These are phyloP conservation scores for Jatropha curcas DNA, from an alignment of 345 rosid species.

Conservation along the genomic window DNA sequence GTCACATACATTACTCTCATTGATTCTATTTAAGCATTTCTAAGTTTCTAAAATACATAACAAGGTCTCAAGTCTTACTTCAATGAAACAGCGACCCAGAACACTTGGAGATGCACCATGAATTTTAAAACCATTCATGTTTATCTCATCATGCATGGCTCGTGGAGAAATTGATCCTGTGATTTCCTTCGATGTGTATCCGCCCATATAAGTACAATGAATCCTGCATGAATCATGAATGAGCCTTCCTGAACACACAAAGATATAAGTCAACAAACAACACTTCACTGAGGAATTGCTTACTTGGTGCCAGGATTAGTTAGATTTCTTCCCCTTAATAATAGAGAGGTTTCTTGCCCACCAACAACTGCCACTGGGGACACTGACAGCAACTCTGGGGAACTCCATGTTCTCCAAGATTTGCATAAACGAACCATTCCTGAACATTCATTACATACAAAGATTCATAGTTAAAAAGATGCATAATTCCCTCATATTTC, in stretches of 20 bases:
- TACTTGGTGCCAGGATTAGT: conserved; percentile 67
- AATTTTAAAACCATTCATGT: conserved; percentile 50
- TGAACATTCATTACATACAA: conserved; percentile 32
- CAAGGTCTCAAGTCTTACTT: conserved; percentile 47
- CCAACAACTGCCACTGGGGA: conserved; percentile 79
- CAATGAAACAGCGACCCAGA: conserved; percentile 81
- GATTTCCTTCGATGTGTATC: conserved; percentile 56
- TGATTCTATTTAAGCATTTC: neutral
- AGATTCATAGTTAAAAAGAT: conserved; percentile 1
- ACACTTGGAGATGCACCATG: conserved; percentile 34
- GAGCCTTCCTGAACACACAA: conserved; percentile 12
- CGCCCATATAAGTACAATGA: conserved; percentile 63
- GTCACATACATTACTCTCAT: conserved; percentile 14
- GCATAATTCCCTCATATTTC: neutral
- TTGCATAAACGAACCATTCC: conserved; percentile 70
- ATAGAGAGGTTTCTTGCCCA: conserved; percentile 65
- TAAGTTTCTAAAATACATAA: neutral
- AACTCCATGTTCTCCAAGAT: conserved; percentile 73
- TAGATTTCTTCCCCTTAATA: conserved; percentile 73
- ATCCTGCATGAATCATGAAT: conserved; percentile 44
- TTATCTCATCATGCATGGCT: conserved; percentile 54
- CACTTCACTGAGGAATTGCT: conserved; percentile 22
- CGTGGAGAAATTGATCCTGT: conserved; percentile 32
- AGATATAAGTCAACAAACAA: neutral
- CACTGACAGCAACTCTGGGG: conserved; percentile 78